A percentile compares a stretch with the other conserved stretches of the same genome.
These are phyloP conservation scores for Phylloporus sp. DNA, from an alignment of 768 basidiomycete genomes.

Conservation along the genomic window DNA sequence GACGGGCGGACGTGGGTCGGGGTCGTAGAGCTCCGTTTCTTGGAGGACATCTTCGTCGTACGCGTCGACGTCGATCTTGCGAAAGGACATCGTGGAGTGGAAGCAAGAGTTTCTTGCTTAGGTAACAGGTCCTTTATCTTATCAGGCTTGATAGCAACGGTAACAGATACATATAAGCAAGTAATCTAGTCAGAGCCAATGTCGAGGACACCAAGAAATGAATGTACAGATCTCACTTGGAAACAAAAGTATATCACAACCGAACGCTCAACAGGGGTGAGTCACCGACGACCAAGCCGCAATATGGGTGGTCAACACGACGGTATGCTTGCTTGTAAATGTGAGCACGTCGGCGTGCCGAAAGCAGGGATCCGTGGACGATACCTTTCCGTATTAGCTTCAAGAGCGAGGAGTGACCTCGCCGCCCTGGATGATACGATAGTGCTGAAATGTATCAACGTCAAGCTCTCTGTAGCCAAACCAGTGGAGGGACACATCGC, in stretches of 20 bases:
- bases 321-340: background rate
- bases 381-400: background rate
- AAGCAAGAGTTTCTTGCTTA: background rate
- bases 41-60: constrained; percentile 89
- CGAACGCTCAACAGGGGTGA: background rate
- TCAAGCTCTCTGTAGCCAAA: no score
- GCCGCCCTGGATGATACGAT: constrained; percentile 14
- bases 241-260: no score
- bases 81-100: constrained; percentile 51
- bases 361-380: background rate
- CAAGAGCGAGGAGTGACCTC: constrained; percentile 4
- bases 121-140: background rate
- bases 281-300: background rate
- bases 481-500: background rate
- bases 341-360: background rate
- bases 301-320: constrained; percentile 12
- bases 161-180: no score
- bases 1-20: constrained; percentile 75
- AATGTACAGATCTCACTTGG: no score
- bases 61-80: constrained; percentile 92
- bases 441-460: background rate
- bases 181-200: no score
- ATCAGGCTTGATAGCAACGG: background rate
- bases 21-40: constrained; percentile 81
- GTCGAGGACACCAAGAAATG: no score